These are phyloP conservation scores for Candida nitratophila DNA, from an alignment of 805 yeast species.

Conservation along the genomic window DNA sequence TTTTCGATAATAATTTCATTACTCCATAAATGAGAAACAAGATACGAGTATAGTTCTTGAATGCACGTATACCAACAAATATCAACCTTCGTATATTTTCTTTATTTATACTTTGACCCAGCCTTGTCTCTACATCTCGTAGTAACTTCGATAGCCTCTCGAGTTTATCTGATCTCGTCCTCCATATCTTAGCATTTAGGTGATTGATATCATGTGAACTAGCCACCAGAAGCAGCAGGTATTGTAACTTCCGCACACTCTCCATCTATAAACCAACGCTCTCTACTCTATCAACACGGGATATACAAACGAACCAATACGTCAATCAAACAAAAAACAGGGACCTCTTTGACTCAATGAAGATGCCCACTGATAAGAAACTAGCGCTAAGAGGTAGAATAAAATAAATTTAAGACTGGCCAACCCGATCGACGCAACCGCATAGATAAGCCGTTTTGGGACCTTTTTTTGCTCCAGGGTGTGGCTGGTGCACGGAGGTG, in stretches of 20 bases:
- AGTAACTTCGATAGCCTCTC: background rate
- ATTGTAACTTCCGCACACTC: background rate
- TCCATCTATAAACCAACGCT: background rate
- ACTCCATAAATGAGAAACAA: background rate
- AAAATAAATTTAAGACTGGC: too few species aligned
- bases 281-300: too few species aligned
- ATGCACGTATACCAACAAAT: background rate
- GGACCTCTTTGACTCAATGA: too few species aligned
- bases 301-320: too few species aligned
- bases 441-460: too few species aligned
- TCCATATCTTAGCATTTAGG: background rate
- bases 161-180: background rate
- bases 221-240: background rate
- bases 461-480: too few species aligned
- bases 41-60: background rate
- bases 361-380: too few species aligned
- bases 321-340: too few species aligned
- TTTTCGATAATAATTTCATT: too few species aligned
- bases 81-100: background rate
- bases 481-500: too few species aligned
- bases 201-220: background rate
- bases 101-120: background rate
- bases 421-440: too few species aligned
- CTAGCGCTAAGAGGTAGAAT: too few species aligned
- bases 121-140: background rate